Evolutionary conservation across 2,329 filamentous ascomycete species (phyloP).

Genomic region (Rosellinia necatrix): DNA sequence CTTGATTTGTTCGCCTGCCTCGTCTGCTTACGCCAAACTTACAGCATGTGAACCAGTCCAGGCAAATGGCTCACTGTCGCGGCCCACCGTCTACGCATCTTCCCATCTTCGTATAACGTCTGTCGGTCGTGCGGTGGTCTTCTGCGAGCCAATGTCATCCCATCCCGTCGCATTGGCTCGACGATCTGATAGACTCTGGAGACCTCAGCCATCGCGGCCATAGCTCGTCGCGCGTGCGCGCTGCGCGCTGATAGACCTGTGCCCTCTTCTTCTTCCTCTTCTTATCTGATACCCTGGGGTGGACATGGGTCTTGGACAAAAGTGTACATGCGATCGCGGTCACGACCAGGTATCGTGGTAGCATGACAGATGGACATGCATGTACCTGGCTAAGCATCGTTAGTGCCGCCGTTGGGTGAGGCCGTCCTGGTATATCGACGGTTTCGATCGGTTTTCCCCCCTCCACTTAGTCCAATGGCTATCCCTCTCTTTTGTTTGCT

Average conservation of each 20-base stretch:
- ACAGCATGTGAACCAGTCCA: conserved; percentile 26
- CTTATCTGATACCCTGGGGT: conserved; percentile 36
- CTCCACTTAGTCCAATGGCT: conserved; percentile 37
- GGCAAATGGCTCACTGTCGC: conserved; percentile 39
- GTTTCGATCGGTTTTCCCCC: conserved; percentile 36
- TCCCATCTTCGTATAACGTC: too few species aligned
- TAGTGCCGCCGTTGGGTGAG: conserved; percentile 26
- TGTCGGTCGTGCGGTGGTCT: conserved; percentile 28
- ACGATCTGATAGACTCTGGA: conserved; percentile 27
- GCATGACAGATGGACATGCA: conserved; percentile 45
- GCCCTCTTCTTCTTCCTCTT: too few species aligned
- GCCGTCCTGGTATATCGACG: conserved; percentile 28
- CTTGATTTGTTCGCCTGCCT: conserved; percentile 37
- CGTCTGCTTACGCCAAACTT: conserved; percentile 34
- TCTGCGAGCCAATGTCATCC: conserved; percentile 28
- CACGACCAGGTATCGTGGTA: conserved; percentile 41
- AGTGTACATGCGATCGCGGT: conserved; percentile 41
- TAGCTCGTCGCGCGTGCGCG: conserved; percentile 24
- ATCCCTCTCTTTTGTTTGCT: conserved; percentile 40
- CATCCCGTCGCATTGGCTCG: conserved; percentile 34
- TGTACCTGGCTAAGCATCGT: conserved; percentile 37
- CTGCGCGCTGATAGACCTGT: conserved; percentile 1
- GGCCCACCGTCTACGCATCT: conserved; percentile 31
- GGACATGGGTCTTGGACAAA: conserved; percentile 41
- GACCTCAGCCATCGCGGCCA: conserved; percentile 30